A percentile compares a stretch with the other conserved stretches of the same genome.
phyloP scores from a whole-genome alignment of 148 eudicot species.

The Silene latifolia region DNA sequence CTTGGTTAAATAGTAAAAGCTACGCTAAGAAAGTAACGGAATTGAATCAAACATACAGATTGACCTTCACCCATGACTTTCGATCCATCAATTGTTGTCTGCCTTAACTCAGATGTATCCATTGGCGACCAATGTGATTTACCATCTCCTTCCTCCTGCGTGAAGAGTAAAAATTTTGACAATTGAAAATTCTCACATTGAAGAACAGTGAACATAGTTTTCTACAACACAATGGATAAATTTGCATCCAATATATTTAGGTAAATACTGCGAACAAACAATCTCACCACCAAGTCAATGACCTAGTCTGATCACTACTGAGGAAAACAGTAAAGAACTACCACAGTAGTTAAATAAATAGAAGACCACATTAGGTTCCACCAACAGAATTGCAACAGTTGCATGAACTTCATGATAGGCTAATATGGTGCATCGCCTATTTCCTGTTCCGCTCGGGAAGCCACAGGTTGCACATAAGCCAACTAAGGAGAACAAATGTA shows the following conservation, averaged over 20 bases:
- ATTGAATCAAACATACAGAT: conserved; percentile 16
- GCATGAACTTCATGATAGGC: background rate
- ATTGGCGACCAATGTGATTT: conserved; percentile 24
- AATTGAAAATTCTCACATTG: background rate
- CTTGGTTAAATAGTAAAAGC: background rate
- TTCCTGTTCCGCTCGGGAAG: too few species aligned
- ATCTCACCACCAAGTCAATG: too few species aligned
- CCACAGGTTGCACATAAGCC: too few species aligned
- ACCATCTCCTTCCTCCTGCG: conserved; percentile 27
- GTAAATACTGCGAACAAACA: too few species aligned
- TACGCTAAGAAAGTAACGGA: background rate
- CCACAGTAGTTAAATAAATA: too few species aligned
- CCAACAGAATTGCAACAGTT: background rate
- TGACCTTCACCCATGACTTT: conserved; percentile 13
- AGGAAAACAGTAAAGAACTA: too few species aligned
- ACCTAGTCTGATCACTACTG: too few species aligned
- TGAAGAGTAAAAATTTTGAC: background rate
- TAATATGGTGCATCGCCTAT: too few species aligned
- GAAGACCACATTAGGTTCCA: background rate
- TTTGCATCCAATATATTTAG: background rate
- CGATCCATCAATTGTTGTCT: conserved; percentile 18
- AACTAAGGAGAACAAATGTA: too few species aligned
- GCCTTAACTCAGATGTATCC: conserved; percentile 26
- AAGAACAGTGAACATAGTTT: background rate
- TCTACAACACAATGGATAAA: background rate